These are phyloP conservation scores for Casaregolazyma suthepensis DNA, from an alignment of 1,139 yeast species.

Conservation along the genomic window DNA sequence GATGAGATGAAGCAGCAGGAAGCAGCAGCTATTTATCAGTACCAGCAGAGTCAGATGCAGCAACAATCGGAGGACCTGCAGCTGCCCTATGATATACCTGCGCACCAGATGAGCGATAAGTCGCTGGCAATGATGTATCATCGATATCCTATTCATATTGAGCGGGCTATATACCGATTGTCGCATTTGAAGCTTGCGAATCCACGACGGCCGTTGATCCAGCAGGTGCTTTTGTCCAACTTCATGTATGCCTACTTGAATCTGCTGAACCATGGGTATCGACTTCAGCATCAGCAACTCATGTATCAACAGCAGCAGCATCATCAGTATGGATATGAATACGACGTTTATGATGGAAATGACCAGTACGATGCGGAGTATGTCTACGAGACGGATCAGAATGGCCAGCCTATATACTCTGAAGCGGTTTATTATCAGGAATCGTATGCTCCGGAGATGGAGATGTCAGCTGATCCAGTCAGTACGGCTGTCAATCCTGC, in stretches of 20 bases:
- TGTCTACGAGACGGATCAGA: slow-evolving; percentile 14
- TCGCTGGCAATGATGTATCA: slow-evolving; percentile 36
- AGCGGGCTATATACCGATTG: slow-evolving; percentile 86
- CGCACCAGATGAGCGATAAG: slow-evolving; percentile 34
- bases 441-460: neutral
- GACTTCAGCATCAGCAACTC: slow-evolving; percentile 32
- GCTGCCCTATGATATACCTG: slow-evolving; percentile 35
- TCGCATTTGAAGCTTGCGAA: slow-evolving; percentile 92
- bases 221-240: slow-evolving; percentile 86
- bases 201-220: slow-evolving; percentile 82
- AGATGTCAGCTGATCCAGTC: neutral
- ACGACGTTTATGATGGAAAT: slow-evolving; percentile 10
- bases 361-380: slow-evolving; percentile 10
- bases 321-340: slow-evolving; percentile 15
- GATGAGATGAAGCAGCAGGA: slow-evolving; percentile 7
- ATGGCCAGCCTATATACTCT: slow-evolving; percentile 5
- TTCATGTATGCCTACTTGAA: slow-evolving; percentile 97
- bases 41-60: slow-evolving; percentile 12
- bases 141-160: slow-evolving; percentile 90
- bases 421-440: slow-evolving; percentile 1
- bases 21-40: slow-evolving; percentile 5
- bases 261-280: slow-evolving; percentile 69
- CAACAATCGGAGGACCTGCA: slow-evolving; percentile 18
- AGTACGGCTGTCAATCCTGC: neutral
- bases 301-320: slow-evolving; percentile 22